Evolutionary conservation across 2,329 filamentous ascomycete species (phyloP).

Genomic region (Xylaria sp.): DNA sequence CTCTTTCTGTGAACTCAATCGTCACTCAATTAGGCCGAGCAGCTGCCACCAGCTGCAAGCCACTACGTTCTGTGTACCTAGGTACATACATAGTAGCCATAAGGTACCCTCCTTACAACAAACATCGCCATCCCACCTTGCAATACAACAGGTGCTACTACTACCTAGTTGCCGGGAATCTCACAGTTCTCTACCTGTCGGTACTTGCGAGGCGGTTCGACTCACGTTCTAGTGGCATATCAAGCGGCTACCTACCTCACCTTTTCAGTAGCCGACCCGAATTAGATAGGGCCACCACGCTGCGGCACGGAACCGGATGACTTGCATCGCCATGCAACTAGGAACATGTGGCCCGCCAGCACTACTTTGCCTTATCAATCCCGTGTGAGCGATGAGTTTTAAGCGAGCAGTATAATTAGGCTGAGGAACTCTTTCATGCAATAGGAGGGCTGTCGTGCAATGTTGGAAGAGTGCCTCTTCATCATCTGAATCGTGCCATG

Average conservation of each 20-base stretch:
- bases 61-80: too few relatives aligned
- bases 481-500: neutral
- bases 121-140: too few relatives aligned
- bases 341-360: neutral
- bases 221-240: neutral
- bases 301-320: slow-evolving; percentile 6
- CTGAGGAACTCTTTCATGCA: neutral
- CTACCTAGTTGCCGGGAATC: too few relatives aligned
- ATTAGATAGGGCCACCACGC: neutral
- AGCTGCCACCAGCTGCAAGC: too few relatives aligned
- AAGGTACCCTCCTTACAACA: too few relatives aligned
- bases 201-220: too few relatives aligned
- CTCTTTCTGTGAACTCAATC: too few relatives aligned
- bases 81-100: too few relatives aligned
- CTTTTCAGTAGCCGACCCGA: neutral
- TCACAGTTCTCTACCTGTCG: too few relatives aligned
- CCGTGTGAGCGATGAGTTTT: slow-evolving; percentile 33
- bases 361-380: slow-evolving; percentile 21
- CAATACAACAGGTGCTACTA: too few relatives aligned
- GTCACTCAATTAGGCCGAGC: too few relatives aligned
- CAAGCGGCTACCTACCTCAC: neutral
- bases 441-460: slow-evolving; percentile 13
- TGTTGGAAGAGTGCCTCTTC: slow-evolving; percentile 9
- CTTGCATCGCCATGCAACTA: slow-evolving; percentile 1
- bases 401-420: neutral